Conservation (phyloP, 2,329 filamentous ascomycete species). For the Claviceps purpurea region DNA sequence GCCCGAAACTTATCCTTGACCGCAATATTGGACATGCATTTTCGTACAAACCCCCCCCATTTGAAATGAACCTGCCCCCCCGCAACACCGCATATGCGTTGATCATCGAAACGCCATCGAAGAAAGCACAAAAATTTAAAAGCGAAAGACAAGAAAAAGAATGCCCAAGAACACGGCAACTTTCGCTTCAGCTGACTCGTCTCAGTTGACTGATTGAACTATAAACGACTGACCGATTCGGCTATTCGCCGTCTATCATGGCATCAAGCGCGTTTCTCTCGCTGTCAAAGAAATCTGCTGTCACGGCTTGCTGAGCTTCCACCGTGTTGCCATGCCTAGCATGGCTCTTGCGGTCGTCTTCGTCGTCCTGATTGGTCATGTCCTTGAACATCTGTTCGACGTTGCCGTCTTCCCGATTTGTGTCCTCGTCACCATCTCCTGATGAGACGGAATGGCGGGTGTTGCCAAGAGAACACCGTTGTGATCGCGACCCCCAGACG, state of each 20-base stretch:
- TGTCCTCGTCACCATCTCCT: conserved; percentile 15
- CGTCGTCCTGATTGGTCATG: conserved; percentile 39
- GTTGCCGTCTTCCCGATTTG: conserved; percentile 29
- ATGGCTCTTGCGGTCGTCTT: conserved; percentile 25
- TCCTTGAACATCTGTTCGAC: conserved; percentile 44
- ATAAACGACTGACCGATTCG: background rate
- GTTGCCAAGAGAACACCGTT: conserved; percentile 16
- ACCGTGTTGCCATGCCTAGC: conserved; percentile 15
- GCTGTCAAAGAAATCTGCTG: conserved; percentile 29
- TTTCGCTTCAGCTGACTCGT: too few species aligned
- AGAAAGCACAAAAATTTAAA: background rate
- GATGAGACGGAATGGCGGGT: conserved; percentile 15
- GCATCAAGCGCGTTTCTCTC: conserved; percentile 35
- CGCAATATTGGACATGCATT: too few species aligned
- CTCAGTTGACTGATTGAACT: too few species aligned
- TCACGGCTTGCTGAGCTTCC: conserved; percentile 16
- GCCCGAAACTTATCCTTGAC: too few species aligned
- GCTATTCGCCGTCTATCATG: conserved; percentile 28
- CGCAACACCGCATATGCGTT: too few species aligned
- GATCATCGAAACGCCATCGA: background rate
- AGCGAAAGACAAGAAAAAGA: background rate
- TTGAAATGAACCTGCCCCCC: too few species aligned
- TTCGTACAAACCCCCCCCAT: too few species aligned
- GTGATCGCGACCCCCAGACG: conserved; percentile 26
- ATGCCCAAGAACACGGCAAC: background rate